These are phyloP conservation scores for Cyberlindnera japonica DNA, from an alignment of 805 yeast genomes.

Conservation along the genomic window DNA sequence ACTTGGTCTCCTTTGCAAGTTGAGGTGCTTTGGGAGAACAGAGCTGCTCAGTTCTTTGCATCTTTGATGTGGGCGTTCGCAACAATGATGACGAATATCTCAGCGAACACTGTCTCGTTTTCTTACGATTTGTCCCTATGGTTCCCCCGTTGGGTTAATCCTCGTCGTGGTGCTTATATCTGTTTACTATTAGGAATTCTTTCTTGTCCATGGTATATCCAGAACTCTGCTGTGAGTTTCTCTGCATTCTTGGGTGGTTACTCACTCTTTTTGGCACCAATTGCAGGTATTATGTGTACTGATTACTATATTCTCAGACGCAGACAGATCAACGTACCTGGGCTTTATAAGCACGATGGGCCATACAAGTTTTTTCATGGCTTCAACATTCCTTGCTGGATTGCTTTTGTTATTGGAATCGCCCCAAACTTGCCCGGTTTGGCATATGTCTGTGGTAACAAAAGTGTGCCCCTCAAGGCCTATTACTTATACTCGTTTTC, in stretches of 20 bases:
- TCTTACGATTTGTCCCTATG: constrained; percentile 56
- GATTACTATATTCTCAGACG: constrained; percentile 65
- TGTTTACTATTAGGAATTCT: constrained; percentile 65
- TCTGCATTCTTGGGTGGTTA: constrained; percentile 75
- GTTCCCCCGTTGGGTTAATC: constrained; percentile 55
- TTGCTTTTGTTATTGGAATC: constrained; percentile 48
- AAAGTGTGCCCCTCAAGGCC: constrained; percentile 70
- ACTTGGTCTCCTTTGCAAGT: constrained; percentile 44
- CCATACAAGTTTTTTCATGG: constrained; percentile 61
- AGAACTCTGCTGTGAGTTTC: constrained; percentile 56
- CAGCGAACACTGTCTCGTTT: constrained; percentile 59
- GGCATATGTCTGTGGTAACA: constrained; percentile 54
- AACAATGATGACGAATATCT: constrained; percentile 63
- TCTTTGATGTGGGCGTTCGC: constrained; percentile 24
- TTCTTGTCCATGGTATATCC: constrained; percentile 72
- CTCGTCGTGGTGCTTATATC: constrained; percentile 58
- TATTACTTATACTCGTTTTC: constrained; percentile 47
- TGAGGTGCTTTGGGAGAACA: constrained; percentile 31
- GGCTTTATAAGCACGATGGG: constrained; percentile 50
- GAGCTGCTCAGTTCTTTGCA: constrained; percentile 25
- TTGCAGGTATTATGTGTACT: constrained; percentile 63
- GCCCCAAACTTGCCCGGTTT: constrained; percentile 39
- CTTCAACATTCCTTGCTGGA: constrained; percentile 73
- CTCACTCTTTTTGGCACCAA: constrained; percentile 72
- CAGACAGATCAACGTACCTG: constrained; percentile 59